These are phyloP conservation scores for Pseudogymnoascus sp. DNA, from an alignment of 2,329 filamentous ascomycete species.

Conservation along the genomic window DNA sequence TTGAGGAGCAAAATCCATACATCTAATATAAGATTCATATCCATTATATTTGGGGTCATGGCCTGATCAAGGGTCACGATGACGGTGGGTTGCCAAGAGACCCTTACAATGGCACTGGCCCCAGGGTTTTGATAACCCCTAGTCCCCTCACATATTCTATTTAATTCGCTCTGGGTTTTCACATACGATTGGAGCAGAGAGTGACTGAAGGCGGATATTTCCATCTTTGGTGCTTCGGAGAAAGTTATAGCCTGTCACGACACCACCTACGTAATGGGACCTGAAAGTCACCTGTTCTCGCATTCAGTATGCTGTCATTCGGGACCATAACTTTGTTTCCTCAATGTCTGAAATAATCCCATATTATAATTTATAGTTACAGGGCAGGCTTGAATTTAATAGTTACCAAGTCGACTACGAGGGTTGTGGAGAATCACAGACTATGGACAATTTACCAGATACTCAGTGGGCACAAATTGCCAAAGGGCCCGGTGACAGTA, in stretches of 20 bases:
- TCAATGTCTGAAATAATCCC: not conserved
- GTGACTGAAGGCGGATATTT: not conserved
- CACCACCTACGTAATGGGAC: not conserved
- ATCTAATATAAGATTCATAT: not conserved
- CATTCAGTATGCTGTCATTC: not conserved
- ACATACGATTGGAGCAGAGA: not conserved
- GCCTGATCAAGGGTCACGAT: not conserved
- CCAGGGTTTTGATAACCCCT: not conserved
- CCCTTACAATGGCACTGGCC: not conserved
- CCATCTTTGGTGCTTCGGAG: not conserved
- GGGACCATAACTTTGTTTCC: not conserved
- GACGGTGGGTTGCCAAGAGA: not conserved
- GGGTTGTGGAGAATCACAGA: not conserved
- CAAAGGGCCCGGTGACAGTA: not conserved
- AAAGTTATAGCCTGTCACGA: not conserved
- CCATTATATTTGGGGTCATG: not conserved
- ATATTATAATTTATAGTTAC: not conserved
- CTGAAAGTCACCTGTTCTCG: not conserved
- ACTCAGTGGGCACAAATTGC: not conserved
- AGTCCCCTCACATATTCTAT: not conserved
- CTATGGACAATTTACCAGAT: constrained; percentile 4
- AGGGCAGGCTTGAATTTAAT: not conserved
- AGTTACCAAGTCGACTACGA: not conserved
- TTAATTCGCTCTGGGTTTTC: not conserved
- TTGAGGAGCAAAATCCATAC: no score